Base-by-base conservation (phyloP, 1,139 yeast genomes). In the Torulaspora pretoriensis region DNA sequence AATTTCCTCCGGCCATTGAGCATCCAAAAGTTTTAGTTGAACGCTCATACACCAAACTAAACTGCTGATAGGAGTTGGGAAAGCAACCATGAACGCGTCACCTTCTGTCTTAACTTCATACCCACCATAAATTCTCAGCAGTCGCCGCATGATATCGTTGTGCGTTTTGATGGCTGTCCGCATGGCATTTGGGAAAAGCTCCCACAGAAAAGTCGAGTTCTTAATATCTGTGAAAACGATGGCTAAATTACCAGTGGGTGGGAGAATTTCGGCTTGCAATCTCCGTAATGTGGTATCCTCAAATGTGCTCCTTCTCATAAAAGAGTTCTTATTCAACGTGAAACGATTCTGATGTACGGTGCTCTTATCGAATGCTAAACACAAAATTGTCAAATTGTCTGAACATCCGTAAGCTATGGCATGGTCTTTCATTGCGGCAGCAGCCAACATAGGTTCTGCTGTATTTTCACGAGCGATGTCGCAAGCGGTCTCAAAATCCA, bases 81-180 rank as follows among this genome's bases (percentile, higher is more conserved):
- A 92, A 5, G 97, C 87, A n/a, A 92, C 97, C 87, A 92, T 90
- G 58, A 92, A 92, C 0, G 98, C 96, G 71, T 92, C 99, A 60
- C 99, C 99, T 79, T 94, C 99, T 1, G 97, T 94, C 65, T 92
- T 92, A 27, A 92, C 98, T 66, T 92, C 99, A 61, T 92, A 92
- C 2, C 98, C 98, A 34, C 97, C 97, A 57, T 87, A 88, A 40
- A 90, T 83, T 54, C 97, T 78, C 53, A 92, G 70, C 58, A 88
- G 95, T 42, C 98, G 79, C 61, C 99, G 80, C 98, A 94, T 92
- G 27, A 92, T 80, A 19, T 86, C 79, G 63, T 92, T 94, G 66
- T 92, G 99, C 7, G 86, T 84, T 66, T 89, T 88, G 61, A 92
- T 92, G 0, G 98, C 98, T 3, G 96, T 83, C 64, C 97, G 74